phyloP scores from a whole-genome alignment of 2,329 filamentous ascomycete species.

The Septoria petroselini region DNA sequence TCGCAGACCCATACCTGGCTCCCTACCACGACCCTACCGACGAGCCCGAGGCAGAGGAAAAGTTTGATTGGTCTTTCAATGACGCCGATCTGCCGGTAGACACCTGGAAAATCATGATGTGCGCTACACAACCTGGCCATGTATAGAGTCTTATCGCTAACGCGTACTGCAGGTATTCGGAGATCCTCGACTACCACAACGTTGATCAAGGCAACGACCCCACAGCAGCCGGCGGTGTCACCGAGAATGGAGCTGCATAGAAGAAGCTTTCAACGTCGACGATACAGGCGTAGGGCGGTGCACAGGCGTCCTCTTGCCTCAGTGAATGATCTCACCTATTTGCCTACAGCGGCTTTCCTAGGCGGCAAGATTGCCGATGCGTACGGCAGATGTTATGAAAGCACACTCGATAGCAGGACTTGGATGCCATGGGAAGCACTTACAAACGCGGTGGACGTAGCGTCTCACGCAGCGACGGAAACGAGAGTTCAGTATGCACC shows the following conservation, averaged over 20 bases:
- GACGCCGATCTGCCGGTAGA: conserved; percentile 95
- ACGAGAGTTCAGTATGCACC: conserved; percentile 2
- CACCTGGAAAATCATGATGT: conserved; percentile 99
- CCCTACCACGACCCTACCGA: conserved; percentile 98
- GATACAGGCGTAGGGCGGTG: conserved; percentile 7
- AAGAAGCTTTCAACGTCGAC: conserved; percentile 8
- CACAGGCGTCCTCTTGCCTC: conserved; percentile 7
- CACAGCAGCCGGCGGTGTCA: conserved; percentile 19
- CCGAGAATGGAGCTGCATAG: conserved; percentile 22
- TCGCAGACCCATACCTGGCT: conserved; percentile 88
- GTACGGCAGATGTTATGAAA: conserved; percentile 3
- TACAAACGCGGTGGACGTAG: conserved; percentile 3
- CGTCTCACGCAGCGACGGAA: conserved; percentile 9
- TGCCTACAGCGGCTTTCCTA: neutral
- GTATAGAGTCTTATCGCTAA: neutral
- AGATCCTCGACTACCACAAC: conserved; percentile 98
- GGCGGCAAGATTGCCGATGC: conserved; percentile 4
- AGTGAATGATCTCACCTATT: conserved; percentile 4
- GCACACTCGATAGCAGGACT: conserved; percentile 7
- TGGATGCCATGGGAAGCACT: neutral
- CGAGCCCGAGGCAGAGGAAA: conserved; percentile 91
- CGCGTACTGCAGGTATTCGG: conserved; percentile 72
- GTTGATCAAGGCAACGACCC: conserved; percentile 57
- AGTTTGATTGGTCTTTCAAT: conserved; percentile 99
- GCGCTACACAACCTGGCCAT: conserved; percentile 39